Conservation (phyloP, 306 rosid species). For the Rubus idaeus region DNA sequence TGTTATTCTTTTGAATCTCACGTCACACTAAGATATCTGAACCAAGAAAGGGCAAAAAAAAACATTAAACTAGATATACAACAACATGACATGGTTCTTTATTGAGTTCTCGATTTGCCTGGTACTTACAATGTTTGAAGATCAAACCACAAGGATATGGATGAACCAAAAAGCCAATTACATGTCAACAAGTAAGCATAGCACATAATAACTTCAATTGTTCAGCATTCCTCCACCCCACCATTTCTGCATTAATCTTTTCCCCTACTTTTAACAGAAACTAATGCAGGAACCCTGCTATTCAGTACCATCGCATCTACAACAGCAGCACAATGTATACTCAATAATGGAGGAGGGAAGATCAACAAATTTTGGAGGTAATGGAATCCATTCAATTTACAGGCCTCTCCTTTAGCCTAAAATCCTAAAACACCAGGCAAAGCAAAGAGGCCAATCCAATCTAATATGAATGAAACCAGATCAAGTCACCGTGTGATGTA, state of each 20-base stretch:
- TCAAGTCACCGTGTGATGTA: constrained; percentile 38
- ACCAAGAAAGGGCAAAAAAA: not conserved
- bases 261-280: constrained; percentile 32
- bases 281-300: constrained; percentile 44
- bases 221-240: constrained; percentile 41
- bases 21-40: not conserved
- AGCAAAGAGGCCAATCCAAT: constrained; percentile 68
- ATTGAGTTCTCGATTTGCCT: constrained; percentile 1
- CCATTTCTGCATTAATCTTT: constrained; percentile 21
- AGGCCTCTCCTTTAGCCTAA: constrained; percentile 78
- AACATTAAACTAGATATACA: not conserved
- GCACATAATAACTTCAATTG: constrained; percentile 33
- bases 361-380: constrained; percentile 48
- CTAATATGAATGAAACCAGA: constrained; percentile 46
- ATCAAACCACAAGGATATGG: not conserved
- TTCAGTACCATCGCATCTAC: constrained; percentile 43
- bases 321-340: constrained; percentile 41
- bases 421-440: constrained; percentile 73
- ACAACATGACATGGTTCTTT: constrained; percentile 12
- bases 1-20: not conserved
- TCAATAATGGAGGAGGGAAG: constrained; percentile 32
- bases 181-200: constrained; percentile 27
- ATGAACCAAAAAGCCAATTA: constrained; percentile 23
- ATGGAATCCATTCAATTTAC: constrained; percentile 57
- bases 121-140: constrained; percentile 5